Percentiles rank a stretch among this genome's conserved stretches.
Conservation (phyloP, 2,329 filamentous ascomycete species). For the Xylaria polymorpha region DNA sequence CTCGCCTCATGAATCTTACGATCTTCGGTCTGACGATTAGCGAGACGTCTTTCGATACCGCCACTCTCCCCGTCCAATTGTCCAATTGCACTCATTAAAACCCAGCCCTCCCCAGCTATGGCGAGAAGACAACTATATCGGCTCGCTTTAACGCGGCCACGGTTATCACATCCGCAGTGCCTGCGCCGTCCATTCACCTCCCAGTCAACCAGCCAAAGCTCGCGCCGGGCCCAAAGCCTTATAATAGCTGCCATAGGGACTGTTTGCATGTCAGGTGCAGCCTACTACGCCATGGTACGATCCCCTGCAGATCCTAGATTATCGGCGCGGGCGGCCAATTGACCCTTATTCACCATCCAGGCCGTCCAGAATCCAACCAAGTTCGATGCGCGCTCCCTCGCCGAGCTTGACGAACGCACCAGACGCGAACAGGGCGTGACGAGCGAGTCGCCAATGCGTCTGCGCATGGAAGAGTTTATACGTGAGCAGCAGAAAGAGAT, state of each 20-base stretch:
- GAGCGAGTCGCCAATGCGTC: constrained; percentile 88
- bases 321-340: constrained; percentile 35
- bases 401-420: constrained; percentile 82
- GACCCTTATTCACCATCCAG: constrained; percentile 49
- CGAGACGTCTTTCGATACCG: constrained; percentile 29
- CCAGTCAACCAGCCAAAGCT: constrained; percentile 37
- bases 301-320: neutral
- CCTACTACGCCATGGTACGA: constrained; percentile 46
- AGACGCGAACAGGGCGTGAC: constrained; percentile 83
- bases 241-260: constrained; percentile 40
- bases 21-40: constrained; percentile 33
- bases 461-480: constrained; percentile 97
- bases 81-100: constrained; percentile 11
- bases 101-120: constrained; percentile 34
- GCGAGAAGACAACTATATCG: constrained; percentile 44
- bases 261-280: constrained; percentile 38
- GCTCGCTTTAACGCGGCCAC: constrained; percentile 41
- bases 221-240: constrained; percentile 36
- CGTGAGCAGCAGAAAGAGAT: constrained; percentile 92
- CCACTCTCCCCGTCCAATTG: neutral
- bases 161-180: constrained; percentile 33
- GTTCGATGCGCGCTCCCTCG: constrained; percentile 76
- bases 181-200: constrained; percentile 43
- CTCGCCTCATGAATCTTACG: constrained; percentile 37
- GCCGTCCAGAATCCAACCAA: constrained; percentile 56